Evolutionary conservation across 805 yeast genomes (phyloP).

Genomic region (Hyphopichia homilentoma): DNA sequence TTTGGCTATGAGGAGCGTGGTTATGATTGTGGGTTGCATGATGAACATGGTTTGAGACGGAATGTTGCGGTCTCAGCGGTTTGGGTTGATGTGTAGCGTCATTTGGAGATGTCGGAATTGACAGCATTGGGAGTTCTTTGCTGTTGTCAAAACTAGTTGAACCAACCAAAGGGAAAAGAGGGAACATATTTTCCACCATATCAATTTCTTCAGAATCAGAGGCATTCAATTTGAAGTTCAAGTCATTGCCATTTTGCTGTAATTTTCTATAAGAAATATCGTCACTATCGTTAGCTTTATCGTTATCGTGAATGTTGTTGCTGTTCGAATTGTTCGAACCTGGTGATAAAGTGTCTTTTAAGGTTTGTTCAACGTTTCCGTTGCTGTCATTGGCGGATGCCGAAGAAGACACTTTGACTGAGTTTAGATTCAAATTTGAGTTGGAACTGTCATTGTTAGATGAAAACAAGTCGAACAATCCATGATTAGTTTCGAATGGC

Average conservation of each 20-base stretch:
- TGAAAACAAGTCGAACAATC: constrained; percentile 27
- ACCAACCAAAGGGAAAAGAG: constrained; percentile 42
- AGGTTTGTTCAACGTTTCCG: not conserved
- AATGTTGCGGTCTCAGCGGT: not conserved
- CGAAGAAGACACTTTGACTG: constrained; percentile 1
- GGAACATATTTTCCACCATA: constrained; percentile 34
- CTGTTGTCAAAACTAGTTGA: constrained; percentile 32
- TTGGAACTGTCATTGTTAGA: constrained; percentile 9
- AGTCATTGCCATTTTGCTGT: not conserved
- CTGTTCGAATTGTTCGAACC: constrained; percentile 1
- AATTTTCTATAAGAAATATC: not conserved
- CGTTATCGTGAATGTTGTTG: constrained; percentile 1
- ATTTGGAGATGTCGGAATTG: constrained; percentile 8
- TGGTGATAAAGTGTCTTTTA: not conserved
- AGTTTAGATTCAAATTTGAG: constrained; percentile 2
- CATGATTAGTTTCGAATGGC: constrained; percentile 25
- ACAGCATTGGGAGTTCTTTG: constrained; percentile 32
- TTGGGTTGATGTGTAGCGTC: not conserved
- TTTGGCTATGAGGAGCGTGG: constrained; percentile 23
- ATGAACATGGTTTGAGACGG: constrained; percentile 3
- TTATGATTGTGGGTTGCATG: too few species aligned
- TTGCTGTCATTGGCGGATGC: not conserved
- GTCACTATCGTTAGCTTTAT: not conserved
- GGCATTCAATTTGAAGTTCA: not conserved
- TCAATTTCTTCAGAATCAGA: constrained; percentile 15